Base-by-base conservation (phyloP, 2,329 filamentous ascomycete species). In the Colletotrichum navitas region DNA sequence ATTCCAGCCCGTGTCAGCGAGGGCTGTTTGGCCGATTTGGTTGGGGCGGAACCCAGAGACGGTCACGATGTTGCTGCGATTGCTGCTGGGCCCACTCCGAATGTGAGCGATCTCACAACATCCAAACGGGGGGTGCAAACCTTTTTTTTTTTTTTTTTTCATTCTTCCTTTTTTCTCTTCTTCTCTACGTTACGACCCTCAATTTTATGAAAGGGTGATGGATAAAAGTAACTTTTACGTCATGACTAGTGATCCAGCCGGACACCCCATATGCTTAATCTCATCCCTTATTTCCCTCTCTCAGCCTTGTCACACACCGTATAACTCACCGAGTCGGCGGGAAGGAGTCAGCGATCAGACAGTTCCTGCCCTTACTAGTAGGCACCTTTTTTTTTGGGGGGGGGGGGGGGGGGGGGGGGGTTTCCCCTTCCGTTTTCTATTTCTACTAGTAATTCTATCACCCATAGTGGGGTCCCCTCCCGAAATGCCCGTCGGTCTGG, bases 281-380 rank as follows among this genome's bases (percentile, higher is more conserved):
- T 49, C 41, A 18, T 60, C 18, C 51, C 32, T 41, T 18, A 14
- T 12, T 39, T 10, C 10, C 12, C 14, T 14, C 21, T 1, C 43
- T 49, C 58, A 61, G 58, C 58, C 58, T 61, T 61, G 41, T 34
- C 26, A 36, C 32, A 54, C 21, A 41, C 16, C 39, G 39, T 41
- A 8, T 36, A 36, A 32, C 26, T 34, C 29, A 21, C 26, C 51
- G 29, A 54, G 29, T 5, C 26, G 51, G 26, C 29, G 26, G 29
- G 26, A 34, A 29, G 18, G 26, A 16, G 2, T 43, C 18, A 43
- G 18, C 16, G 32, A 16, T 10, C 54, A 5, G 34, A 18, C 32
- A 26, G 41, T 39, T 59, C 12, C 18, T 21, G 26, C 51, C 14
- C 47, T 51, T 16, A n/a, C n/a, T n/a, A n/a, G n/a, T n/a, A 6